Evolutionary conservation across 2,329 filamentous ascomycete species (phyloP).

Genomic region (Calonectria hawksworthii): DNA sequence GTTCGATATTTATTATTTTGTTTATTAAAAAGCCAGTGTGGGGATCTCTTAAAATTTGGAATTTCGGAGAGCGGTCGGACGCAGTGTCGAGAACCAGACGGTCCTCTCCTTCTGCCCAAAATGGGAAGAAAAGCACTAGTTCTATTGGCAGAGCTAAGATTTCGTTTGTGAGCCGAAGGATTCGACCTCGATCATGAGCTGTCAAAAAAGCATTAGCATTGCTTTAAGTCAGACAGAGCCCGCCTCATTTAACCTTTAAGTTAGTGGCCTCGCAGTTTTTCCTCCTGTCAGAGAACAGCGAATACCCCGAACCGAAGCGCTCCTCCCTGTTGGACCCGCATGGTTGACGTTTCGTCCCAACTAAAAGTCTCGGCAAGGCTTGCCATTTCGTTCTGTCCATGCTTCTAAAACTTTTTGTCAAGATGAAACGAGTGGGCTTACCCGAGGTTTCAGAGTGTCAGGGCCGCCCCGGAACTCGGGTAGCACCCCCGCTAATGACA

Average conservation of each 20-base stretch:
- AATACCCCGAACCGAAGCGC: neutral
- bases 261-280: neutral
- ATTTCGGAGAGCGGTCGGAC: neutral
- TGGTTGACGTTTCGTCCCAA: neutral
- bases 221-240: conserved; percentile 1
- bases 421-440: conserved; percentile 22
- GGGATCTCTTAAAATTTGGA: neutral
- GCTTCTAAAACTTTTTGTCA: neutral
- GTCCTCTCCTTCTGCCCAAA: neutral
- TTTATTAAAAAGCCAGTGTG: neutral
- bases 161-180: neutral
- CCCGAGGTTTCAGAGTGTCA: conserved; percentile 18
- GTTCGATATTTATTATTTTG: neutral
- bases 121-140: neutral
- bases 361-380: neutral
- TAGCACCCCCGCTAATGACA: neutral
- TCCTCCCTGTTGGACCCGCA: neutral
- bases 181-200: neutral
- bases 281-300: neutral
- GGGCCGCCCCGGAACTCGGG: neutral
- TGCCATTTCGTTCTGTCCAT: neutral
- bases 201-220: neutral
- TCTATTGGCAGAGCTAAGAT: neutral
- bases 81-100: neutral
- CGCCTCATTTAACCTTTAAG: conserved; percentile 1